Conservation (phyloP, 78 protist species). For the Dictyostelium purpureum region DNA sequence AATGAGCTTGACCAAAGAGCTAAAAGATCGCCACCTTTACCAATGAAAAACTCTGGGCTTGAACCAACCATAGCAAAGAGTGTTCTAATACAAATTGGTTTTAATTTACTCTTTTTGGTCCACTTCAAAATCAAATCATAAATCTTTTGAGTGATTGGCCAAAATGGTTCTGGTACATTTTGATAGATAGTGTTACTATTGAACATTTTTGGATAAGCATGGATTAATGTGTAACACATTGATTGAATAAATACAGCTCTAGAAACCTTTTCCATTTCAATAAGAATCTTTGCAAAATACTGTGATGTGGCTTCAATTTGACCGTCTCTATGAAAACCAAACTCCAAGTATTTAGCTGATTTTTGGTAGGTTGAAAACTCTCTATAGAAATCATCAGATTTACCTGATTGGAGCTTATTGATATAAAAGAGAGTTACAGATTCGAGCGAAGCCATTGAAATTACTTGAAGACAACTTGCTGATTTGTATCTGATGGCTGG, state of each 20-base stretch:
- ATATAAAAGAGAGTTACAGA: slow-evolving; percentile 16
- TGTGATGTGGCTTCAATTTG: slow-evolving; percentile 46
- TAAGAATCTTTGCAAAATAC: slow-evolving; percentile 47
- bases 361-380: slow-evolving; percentile 50
- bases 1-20: neutral
- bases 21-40: slow-evolving; percentile 22
- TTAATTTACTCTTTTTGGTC: slow-evolving; percentile 45
- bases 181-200: neutral
- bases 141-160: slow-evolving; percentile 22
- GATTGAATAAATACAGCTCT: slow-evolving; percentile 48
- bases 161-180: slow-evolving; percentile 32
- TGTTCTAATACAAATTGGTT: slow-evolving; percentile 23
- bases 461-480: slow-evolving; percentile 39
- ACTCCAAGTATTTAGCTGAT: slow-evolving; percentile 43
- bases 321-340: slow-evolving; percentile 25
- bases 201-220: slow-evolving; percentile 34
- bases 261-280: slow-evolving; percentile 65
- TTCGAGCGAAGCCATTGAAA: slow-evolving; percentile 12
- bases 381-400: slow-evolving; percentile 46
- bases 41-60: neutral
- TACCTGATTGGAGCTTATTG: slow-evolving; percentile 12
- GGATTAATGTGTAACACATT: slow-evolving; percentile 1
- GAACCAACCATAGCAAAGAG: slow-evolving; percentile 11
- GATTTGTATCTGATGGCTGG: slow-evolving; percentile 35
- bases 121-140: slow-evolving; percentile 44